A percentile compares a stretch with the other conserved stretches of the same genome.
Evolutionary conservation across 2,329 filamentous ascomycete species (phyloP).

Genomic region (Paecilomyces niveus): DNA sequence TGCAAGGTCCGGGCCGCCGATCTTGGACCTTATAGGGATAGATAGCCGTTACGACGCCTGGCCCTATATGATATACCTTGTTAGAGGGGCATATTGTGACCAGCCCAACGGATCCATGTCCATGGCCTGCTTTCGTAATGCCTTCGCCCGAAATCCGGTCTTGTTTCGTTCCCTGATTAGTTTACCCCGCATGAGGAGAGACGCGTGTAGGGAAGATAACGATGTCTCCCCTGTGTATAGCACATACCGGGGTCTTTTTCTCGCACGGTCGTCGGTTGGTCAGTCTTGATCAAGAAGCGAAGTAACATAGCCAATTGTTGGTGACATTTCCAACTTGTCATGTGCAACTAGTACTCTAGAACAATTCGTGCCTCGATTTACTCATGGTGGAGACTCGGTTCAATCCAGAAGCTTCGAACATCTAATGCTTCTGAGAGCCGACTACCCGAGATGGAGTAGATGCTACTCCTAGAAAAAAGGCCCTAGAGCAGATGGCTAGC

Average conservation of each 20-base stretch:
- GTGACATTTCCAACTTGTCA: too few relatives aligned
- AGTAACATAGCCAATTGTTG: too few relatives aligned
- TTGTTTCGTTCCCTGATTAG: background rate
- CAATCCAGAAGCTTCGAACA: too few relatives aligned
- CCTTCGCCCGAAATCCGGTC: background rate
- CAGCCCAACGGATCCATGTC: too few relatives aligned
- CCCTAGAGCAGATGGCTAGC: too few relatives aligned
- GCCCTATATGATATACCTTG: background rate
- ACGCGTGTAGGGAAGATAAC: background rate
- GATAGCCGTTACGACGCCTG: background rate
- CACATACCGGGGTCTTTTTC: background rate
- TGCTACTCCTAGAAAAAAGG: too few relatives aligned
- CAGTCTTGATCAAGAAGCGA: background rate
- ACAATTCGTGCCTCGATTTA: too few relatives aligned
- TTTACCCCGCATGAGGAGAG: background rate
- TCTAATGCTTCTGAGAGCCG: too few relatives aligned
- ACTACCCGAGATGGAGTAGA: too few relatives aligned
- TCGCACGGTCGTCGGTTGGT: background rate
- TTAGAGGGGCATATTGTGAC: too few relatives aligned
- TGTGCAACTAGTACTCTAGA: too few relatives aligned
- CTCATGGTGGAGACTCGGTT: too few relatives aligned
- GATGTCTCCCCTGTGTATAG: background rate
- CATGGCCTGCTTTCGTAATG: background rate
- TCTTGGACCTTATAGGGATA: background rate
- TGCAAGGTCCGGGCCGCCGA: slow-evolving; percentile 7